Evolutionary conservation across 352 stramenopile species (phyloP).

Genomic region (Thraustotheca clavata): DNA sequence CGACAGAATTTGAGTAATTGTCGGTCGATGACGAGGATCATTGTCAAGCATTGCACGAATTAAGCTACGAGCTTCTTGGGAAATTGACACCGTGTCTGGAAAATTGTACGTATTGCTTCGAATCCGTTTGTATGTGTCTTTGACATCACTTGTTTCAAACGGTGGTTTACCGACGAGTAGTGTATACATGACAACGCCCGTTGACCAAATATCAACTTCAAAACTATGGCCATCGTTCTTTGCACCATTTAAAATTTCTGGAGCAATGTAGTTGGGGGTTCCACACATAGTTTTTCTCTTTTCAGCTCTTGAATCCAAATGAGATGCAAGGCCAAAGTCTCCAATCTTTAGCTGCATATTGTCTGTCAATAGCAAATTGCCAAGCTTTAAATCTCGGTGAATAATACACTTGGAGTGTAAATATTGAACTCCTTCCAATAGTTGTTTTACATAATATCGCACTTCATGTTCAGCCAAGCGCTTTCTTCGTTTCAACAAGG

Average conservation of each 20-base stretch:
- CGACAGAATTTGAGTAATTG: conserved; percentile 61
- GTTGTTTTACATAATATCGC: conserved; percentile 87
- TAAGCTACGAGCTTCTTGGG: conserved; percentile 56
- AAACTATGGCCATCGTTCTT: conserved; percentile 92
- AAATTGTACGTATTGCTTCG: conserved; percentile 95
- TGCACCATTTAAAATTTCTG: conserved; percentile 88
- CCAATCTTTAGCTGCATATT: conserved; percentile 95
- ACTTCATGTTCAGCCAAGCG: conserved; percentile 92
- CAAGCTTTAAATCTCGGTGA: conserved; percentile 97
- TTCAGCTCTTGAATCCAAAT: conserved; percentile 79
- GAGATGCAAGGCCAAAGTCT: conserved; percentile 91
- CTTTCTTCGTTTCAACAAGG: conserved; percentile 93
- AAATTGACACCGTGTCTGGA: conserved; percentile 83
- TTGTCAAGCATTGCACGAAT: conserved; percentile 64
- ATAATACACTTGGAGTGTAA: conserved; percentile 93
- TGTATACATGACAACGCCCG: conserved; percentile 97
- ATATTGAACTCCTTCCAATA: conserved; percentile 91
- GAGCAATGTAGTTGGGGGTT: conserved; percentile 91
- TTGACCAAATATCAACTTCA: conserved; percentile 98
- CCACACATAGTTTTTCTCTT: conserved; percentile 95
- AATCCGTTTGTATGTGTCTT: conserved; percentile 97
- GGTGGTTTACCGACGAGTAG: conserved; percentile 95
- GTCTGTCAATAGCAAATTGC: conserved; percentile 94
- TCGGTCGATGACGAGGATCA: conserved; percentile 59
- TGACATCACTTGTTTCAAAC: conserved; percentile 97